A percentile compares a stretch with the other conserved stretches of the same genome.
Conservation (phyloP, 225 moss, liverwort and hornwort species). For the Antitrichia curtipendula region DNA sequence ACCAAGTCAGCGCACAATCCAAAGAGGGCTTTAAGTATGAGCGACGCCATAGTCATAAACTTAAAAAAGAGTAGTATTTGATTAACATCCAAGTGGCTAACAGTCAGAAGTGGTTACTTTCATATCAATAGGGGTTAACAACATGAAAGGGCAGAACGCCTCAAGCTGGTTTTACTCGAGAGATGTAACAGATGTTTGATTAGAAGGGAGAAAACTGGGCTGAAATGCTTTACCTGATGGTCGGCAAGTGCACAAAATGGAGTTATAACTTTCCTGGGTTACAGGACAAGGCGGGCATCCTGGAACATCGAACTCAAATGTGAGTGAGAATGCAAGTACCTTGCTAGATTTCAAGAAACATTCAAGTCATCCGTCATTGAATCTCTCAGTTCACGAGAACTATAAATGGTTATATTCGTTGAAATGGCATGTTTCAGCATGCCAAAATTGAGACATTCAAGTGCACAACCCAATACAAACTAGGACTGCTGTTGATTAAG, state of each 20-base stretch:
- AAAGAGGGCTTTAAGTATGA: background rate
- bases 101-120: background rate
- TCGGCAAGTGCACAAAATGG: conserved; percentile 9
- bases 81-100: background rate
- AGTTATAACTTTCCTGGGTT: background rate
- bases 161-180: too few relatives aligned
- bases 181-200: background rate
- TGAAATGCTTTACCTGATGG: background rate
- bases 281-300: conserved; percentile 23
- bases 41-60: background rate
- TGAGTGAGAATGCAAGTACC: background rate
- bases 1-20: background rate
- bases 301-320: background rate
- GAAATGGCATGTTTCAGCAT: background rate
- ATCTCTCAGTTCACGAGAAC: background rate
- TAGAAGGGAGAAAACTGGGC: background rate
- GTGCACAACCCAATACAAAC: background rate
- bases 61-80: background rate
- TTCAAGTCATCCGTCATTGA: background rate
- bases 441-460: background rate
- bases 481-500: background rate
- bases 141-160: too few relatives aligned
- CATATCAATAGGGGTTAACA: too few relatives aligned
- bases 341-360: background rate
- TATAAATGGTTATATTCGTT: background rate